Conservation (phyloP, 2,329 filamentous ascomycete species). For the Alternaria sp. region DNA sequence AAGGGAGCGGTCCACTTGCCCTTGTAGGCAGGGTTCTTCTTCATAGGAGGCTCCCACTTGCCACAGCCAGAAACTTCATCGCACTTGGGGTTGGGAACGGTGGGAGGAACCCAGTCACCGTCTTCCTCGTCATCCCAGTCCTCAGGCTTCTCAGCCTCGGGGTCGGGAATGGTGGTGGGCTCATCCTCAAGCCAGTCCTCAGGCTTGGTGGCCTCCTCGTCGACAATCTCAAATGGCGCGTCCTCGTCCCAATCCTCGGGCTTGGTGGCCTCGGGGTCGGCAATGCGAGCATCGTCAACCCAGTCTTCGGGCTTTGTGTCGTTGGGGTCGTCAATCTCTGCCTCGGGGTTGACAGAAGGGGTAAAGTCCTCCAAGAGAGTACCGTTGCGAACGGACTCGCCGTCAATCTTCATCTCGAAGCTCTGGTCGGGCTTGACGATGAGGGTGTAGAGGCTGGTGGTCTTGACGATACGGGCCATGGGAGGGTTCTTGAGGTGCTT, state of each 20-base stretch:
- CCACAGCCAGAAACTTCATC: conserved; percentile 92
- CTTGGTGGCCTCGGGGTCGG: conserved; percentile 93
- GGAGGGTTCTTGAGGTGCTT: conserved; percentile 92
- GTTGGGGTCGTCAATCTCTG: conserved; percentile 94
- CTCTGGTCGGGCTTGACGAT: conserved; percentile 97
- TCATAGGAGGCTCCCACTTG: conserved; percentile 89
- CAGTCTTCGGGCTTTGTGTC: conserved; percentile 95
- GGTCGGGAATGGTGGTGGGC: conserved; percentile 82
- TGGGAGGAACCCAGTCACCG: conserved; percentile 93
- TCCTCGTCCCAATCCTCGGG: conserved; percentile 99
- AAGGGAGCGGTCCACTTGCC: conserved; percentile 94
- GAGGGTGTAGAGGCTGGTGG: conserved; percentile 92
- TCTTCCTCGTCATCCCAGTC: conserved; percentile 99
- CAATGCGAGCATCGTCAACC: conserved; percentile 91
- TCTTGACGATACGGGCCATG: conserved; percentile 87
- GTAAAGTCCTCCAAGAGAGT: conserved; percentile 92
- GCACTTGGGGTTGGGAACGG: conserved; percentile 95
- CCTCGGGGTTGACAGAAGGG: conserved; percentile 89
- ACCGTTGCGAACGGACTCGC: conserved; percentile 85
- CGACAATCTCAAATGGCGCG: conserved; percentile 93
- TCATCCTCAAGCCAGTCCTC: conserved; percentile 97
- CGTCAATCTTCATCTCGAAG: conserved; percentile 90
- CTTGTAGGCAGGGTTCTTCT: conserved; percentile 96
- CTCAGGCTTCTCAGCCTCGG: conserved; percentile 95
- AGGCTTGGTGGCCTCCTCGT: conserved; percentile 88